phyloP scores from a whole-genome alignment of 208 protist genomes.

The Trichomonas vaginalis region DNA sequence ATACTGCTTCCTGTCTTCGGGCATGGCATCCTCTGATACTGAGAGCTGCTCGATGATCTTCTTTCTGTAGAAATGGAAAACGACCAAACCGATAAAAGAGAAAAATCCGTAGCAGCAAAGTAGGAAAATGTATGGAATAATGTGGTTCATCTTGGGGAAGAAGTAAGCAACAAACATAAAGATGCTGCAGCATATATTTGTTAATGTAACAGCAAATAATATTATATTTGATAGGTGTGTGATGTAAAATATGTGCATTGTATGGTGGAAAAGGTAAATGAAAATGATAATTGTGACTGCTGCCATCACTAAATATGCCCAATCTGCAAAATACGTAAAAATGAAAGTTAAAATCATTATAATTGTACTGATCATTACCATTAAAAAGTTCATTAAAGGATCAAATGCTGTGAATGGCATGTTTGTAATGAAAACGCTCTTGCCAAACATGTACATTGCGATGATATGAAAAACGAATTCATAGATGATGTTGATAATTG shows the following conservation, averaged over 20 bases:
- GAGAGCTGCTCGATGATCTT: background rate
- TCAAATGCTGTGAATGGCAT: background rate
- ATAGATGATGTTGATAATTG: background rate
- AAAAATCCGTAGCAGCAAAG: background rate
- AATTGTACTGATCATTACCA: background rate
- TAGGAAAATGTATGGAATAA: background rate
- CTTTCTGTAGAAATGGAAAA: background rate
- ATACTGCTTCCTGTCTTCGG: background rate
- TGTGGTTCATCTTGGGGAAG: background rate
- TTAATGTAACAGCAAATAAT: background rate
- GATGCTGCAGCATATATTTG: background rate
- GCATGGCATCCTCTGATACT: too few relatives aligned
- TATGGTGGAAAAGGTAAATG: background rate
- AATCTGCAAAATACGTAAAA: background rate
- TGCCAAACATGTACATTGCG: background rate
- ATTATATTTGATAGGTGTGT: background rate
- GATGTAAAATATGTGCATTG: background rate
- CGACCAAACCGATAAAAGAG: background rate
- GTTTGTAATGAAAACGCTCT: background rate
- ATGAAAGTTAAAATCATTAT: background rate
- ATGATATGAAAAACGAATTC: background rate
- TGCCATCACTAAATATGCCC: background rate
- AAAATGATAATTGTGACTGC: background rate
- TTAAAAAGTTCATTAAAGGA: background rate
- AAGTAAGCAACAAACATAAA: background rate